Conservation (phyloP, 371 early-diverging fungal genomes). For the Mucor circinelloides region DNA sequence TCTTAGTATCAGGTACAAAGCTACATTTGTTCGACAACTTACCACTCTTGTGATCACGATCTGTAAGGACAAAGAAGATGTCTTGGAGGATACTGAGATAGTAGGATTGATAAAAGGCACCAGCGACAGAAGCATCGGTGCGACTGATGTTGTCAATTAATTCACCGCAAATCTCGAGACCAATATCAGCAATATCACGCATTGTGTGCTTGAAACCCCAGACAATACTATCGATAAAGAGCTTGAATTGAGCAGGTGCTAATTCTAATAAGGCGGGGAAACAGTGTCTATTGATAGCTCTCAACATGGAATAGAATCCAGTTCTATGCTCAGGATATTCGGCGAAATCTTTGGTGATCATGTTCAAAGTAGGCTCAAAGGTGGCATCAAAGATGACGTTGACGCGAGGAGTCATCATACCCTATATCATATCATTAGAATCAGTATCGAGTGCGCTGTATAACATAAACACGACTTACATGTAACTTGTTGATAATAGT, state of each 20-base stretch:
- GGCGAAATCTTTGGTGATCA: conserved; percentile 98
- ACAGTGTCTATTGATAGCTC: conserved; percentile 85
- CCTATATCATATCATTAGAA: conserved; percentile 34
- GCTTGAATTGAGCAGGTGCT: conserved; percentile 84
- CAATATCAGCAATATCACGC: conserved; percentile 95
- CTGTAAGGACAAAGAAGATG: conserved; percentile 95
- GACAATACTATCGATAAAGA: conserved; percentile 89
- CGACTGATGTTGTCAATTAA: conserved; percentile 78
- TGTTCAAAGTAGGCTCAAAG: conserved; percentile 93
- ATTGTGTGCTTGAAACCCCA: conserved; percentile 99
- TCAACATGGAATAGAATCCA: conserved; percentile 90
- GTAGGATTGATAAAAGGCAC: conserved; percentile 90
- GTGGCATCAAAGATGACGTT: conserved; percentile 87
- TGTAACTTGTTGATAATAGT: conserved; percentile 82
- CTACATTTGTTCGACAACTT: conserved; percentile 16
- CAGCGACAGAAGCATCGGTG: conserved; percentile 77
- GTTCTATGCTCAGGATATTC: conserved; percentile 97
- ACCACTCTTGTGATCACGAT: conserved; percentile 97
- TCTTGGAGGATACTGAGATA: conserved; percentile 90
- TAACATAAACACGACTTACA: conserved; percentile 39
- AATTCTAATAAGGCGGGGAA: conserved; percentile 88
- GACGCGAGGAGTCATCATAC: conserved; percentile 79
- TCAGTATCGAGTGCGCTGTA: neutral
- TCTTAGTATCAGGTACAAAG: neutral
- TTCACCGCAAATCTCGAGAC: conserved; percentile 84